Conservation (phyloP, 257 asterid species). For the Solanum virginianum region DNA sequence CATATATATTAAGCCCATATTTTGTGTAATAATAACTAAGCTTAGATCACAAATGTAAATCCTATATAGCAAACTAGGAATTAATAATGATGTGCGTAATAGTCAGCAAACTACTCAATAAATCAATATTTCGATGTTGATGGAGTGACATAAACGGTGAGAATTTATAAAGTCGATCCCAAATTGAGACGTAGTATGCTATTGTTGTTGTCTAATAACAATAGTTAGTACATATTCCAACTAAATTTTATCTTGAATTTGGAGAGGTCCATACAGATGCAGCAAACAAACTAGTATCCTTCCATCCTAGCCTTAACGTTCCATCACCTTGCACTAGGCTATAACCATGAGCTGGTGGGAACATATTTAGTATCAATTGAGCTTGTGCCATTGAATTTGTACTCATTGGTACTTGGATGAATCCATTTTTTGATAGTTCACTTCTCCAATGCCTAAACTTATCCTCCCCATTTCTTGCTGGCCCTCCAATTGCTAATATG, state of each 20-base stretch:
- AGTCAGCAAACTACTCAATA: not conserved
- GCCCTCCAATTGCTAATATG: constrained; percentile 74
- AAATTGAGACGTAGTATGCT: not conserved
- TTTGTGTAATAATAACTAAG: not conserved
- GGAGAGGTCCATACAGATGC: constrained; percentile 81
- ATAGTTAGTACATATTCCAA: not conserved
- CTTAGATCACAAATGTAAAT: too few relatives aligned
- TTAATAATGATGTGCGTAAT: not conserved
- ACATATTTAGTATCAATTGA: constrained; percentile 63
- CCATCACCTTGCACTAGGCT: constrained; percentile 79
- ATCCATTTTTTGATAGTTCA: constrained; percentile 42
- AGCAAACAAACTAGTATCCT: constrained; percentile 60
- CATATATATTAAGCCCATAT: not conserved
- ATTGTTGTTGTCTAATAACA: not conserved
- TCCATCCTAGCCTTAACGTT: constrained; percentile 74
- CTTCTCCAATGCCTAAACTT: constrained; percentile 61
- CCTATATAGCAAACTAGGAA: not conserved
- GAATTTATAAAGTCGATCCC: not conserved
- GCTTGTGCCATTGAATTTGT: constrained; percentile 70
- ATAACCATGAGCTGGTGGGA: constrained; percentile 44
- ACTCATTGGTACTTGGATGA: constrained; percentile 57
- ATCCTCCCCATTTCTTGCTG: constrained; percentile 77
- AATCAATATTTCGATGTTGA: not conserved
- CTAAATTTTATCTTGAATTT: constrained; percentile 1
- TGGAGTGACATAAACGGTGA: not conserved